A percentile compares a stretch with the other conserved stretches of the same genome.
Evolutionary conservation across 2,329 filamentous ascomycete genomes (phyloP).

Genomic region (Cercospora berteroae): DNA sequence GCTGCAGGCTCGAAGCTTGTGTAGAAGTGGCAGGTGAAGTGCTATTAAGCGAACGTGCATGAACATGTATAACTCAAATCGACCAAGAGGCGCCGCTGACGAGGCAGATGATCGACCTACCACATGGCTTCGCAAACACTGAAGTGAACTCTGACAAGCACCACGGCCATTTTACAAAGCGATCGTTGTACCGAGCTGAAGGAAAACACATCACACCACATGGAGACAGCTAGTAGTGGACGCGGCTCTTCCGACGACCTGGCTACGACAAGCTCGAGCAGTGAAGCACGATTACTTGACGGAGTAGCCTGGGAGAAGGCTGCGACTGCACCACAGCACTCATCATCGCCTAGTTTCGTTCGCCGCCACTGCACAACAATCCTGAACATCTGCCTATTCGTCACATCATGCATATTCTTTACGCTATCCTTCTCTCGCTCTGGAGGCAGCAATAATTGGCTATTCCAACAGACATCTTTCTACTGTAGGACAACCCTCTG

Average conservation of each 20-base stretch:
- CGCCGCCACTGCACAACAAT: conserved; percentile 3
- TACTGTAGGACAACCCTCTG: neutral
- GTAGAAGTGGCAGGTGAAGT: conserved; percentile 4
- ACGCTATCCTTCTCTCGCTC: neutral
- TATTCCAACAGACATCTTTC: neutral
- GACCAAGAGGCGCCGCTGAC: neutral
- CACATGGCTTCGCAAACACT: neutral
- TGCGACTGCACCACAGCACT: neutral
- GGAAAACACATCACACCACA: neutral
- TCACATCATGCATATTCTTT: neutral
- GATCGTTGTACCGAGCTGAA: neutral
- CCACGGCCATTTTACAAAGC: neutral
- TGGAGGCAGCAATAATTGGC: neutral
- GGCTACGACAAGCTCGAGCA: neutral
- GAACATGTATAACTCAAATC: neutral
- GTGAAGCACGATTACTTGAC: neutral
- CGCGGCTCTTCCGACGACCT: neutral
- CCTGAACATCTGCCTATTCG: conserved; percentile 1
- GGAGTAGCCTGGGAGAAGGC: neutral
- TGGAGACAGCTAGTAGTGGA: neutral
- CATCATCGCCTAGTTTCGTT: neutral
- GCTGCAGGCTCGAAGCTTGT: neutral
- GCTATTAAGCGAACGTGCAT: conserved; percentile 7
- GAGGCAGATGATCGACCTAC: neutral
- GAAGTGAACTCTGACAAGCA: neutral